phyloP scores from a whole-genome alignment of 495 filamentous ascomycete species.

The Trichodelitschia bisporula region DNA sequence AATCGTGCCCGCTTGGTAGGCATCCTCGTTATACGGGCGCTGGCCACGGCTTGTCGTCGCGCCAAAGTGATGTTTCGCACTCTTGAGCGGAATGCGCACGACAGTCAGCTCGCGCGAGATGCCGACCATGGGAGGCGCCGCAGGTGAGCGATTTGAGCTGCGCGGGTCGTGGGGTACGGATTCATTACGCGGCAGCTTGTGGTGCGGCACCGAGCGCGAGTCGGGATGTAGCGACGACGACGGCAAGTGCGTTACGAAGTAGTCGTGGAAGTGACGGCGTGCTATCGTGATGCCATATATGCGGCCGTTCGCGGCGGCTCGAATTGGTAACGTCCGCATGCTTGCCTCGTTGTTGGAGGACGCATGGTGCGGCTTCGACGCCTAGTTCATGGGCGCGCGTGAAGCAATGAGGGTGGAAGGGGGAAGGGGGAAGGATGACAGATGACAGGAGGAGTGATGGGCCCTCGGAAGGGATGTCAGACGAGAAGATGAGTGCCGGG shows the following conservation, averaged over 20 bases:
- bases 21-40: constrained; percentile 74
- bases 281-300: too few species aligned
- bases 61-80: constrained; percentile 91
- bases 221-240: constrained; percentile 87
- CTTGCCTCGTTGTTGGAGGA: too few species aligned
- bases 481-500: too few species aligned
- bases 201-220: constrained; percentile 39
- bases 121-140: constrained; percentile 10
- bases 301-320: too few species aligned
- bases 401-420: too few species aligned
- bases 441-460: too few species aligned
- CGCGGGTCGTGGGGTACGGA: constrained; percentile 50
- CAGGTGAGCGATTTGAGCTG: constrained; percentile 9
- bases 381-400: too few species aligned
- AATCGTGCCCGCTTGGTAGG: constrained; percentile 84
- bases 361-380: too few species aligned
- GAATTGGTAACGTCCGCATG: too few species aligned
- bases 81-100: constrained; percentile 87
- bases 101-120: constrained; percentile 57
- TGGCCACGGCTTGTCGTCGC: constrained; percentile 53
- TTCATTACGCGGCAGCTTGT: constrained; percentile 62
- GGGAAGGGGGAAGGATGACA: too few species aligned
- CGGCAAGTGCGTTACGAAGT: constrained; percentile 88
- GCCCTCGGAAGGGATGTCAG: too few species aligned
- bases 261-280: constrained; percentile 68